Base-by-base conservation (phyloP, 2,329 filamentous ascomycete genomes). In the Monilinia vaccinii-corymbosi region DNA sequence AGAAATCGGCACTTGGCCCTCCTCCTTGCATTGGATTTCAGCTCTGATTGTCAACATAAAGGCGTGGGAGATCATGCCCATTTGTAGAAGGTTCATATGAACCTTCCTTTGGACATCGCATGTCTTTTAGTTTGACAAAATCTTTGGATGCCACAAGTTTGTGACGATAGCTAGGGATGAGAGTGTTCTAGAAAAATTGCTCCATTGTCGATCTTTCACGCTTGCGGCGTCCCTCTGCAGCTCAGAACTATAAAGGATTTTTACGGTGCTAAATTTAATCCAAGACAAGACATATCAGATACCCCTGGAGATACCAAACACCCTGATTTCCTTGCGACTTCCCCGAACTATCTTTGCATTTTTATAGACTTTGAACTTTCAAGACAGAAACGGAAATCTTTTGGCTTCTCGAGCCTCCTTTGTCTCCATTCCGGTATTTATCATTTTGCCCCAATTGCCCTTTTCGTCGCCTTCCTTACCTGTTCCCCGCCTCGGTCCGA, bases 11-110 rank as follows among this genome's bases (percentile, higher is more conserved):
- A 52, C 16, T 32, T n/a, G 47, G 42, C 31, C 51, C 36, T 53
- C n/a, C 16, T 52, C n/a, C n/a, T 52, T 38, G 46, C 56, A 59
- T 59, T 59, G 56, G 56, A 47, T 40, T 47, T 59, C 56, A 59
- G 56, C 56, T 59, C 28, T 13, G 5, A 18, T 36, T 53, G 31
- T 53, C 4, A 59, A 59, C 48, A 38, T 28, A 28, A 38, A 46
- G 56, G 48, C 56, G 48, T 53, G 21, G 56, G 14, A 48, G 56
- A 53, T 59, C 56, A 46, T 38, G 21, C 25, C 56, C 44, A 31
- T 52, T 59, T 59, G 31, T 23, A 59, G 48, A 59, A 59, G 48
- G 48, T 58, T 36, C 38, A 58, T 36, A 44, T 44, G 56, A 44
- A 51, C 50, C 47, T 52, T 58, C 56, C 56, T 58, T 44, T 25